Evolutionary conservation across 371 early-diverging fungal genomes (phyloP).

Genomic region (Mortierella sp.): DNA sequence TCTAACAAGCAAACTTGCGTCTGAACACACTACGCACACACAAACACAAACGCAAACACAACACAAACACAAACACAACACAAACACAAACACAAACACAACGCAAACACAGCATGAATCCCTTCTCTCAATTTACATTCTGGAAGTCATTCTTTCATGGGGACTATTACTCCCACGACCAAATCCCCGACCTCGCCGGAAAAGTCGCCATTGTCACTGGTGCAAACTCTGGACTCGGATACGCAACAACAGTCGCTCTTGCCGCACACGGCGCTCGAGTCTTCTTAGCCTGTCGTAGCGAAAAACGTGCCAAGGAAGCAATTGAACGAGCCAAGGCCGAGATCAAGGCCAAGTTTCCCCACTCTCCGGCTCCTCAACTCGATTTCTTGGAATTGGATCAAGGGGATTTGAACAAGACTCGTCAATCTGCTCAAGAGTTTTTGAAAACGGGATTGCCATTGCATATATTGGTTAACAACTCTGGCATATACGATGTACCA

Average conservation of each 20-base stretch:
- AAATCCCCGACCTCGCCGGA: conserved; percentile 71
- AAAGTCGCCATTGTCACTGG: conserved; percentile 81
- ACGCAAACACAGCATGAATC: not conserved
- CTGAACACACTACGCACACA: too few species aligned
- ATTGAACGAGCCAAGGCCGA: conserved; percentile 44
- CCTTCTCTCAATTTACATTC: not conserved
- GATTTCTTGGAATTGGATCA: conserved; percentile 72
- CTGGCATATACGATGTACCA: conserved; percentile 80
- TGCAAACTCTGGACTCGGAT: conserved; percentile 77
- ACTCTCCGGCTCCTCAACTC: conserved; percentile 58
- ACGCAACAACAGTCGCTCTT: conserved; percentile 67
- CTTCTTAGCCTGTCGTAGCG: conserved; percentile 70
- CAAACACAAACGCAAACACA: not conserved
- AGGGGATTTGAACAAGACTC: conserved; percentile 65
- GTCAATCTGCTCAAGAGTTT: conserved; percentile 66
- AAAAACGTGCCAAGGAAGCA: conserved; percentile 60
- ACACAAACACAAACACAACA: not conserved
- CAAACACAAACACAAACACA: not conserved
- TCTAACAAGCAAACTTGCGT: too few species aligned
- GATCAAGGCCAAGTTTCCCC: conserved; percentile 54
- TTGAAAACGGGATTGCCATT: conserved; percentile 58
- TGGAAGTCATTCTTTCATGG: not conserved
- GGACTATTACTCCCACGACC: conserved; percentile 28
- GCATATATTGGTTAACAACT: conserved; percentile 75
- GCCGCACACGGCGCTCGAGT: conserved; percentile 70